Conservation (phyloP, 2,329 filamentous ascomycete genomes). For the Ceratocystis variospora region DNA sequence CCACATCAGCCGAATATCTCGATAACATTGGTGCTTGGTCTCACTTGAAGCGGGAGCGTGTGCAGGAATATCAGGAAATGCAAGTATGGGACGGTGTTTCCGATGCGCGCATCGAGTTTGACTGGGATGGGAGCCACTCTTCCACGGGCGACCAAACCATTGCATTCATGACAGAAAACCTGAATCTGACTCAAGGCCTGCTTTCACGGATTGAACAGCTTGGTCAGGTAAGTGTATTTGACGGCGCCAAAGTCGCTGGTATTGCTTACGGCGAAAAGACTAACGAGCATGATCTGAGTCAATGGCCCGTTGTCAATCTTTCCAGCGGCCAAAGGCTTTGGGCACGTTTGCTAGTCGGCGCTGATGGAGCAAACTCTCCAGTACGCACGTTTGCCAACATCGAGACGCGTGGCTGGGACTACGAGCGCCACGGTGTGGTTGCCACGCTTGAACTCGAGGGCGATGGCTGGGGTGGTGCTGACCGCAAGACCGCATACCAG, state of each 20-base stretch:
- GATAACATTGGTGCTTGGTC: conserved; percentile 73
- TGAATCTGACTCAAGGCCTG: conserved; percentile 71
- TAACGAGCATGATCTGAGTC: conserved; percentile 59
- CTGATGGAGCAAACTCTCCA: conserved; percentile 88
- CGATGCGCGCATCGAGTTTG: conserved; percentile 77
- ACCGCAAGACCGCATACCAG: conserved; percentile 72
- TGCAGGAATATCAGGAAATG: conserved; percentile 90
- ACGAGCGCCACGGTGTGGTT: conserved; percentile 77
- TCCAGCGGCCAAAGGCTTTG: conserved; percentile 53
- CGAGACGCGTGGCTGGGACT: conserved; percentile 80
- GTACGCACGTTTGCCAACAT: conserved; percentile 84
- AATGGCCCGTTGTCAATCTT: conserved; percentile 76
- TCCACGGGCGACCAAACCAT: conserved; percentile 41
- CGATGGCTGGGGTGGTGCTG: conserved; percentile 39
- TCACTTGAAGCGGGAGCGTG: conserved; percentile 55
- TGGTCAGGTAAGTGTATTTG: conserved; percentile 55
- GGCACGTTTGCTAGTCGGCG: conserved; percentile 76
- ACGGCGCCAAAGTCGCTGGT: conserved; percentile 62
- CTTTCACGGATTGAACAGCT: conserved; percentile 58
- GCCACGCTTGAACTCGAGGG: conserved; percentile 67
- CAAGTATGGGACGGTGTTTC: conserved; percentile 95
- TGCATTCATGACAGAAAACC: conserved; percentile 93
- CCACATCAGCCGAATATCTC: conserved; percentile 71
- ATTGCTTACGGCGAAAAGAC: conserved; percentile 61
- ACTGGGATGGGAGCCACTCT: conserved; percentile 37